Evolutionary conservation across 805 yeast genomes (phyloP).

Genomic region (Saccharomycopsis sp.): DNA sequence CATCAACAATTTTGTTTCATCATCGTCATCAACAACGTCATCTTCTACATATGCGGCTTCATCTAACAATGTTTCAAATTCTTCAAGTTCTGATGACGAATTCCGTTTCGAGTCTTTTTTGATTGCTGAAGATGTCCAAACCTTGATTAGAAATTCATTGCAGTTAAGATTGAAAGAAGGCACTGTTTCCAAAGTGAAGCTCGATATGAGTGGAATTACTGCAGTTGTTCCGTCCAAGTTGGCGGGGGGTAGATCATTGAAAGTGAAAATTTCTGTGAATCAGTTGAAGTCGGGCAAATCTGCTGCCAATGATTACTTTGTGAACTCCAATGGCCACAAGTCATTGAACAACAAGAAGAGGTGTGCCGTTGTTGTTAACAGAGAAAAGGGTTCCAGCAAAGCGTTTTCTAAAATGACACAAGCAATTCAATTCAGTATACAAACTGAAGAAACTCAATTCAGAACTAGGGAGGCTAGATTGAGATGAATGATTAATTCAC

Average conservation of each 20-base stretch:
- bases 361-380: conserved; percentile 34
- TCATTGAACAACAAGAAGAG: conserved; percentile 28
- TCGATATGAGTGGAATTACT: conserved; percentile 37
- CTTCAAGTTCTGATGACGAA: conserved; percentile 21
- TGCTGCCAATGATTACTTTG: conserved; percentile 2
- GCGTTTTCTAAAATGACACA: conserved; percentile 36
- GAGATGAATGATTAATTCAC: too few species aligned
- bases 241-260: conserved; percentile 38
- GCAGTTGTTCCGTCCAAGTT: conserved; percentile 41
- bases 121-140: conserved; percentile 21
- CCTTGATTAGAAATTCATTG: conserved; percentile 31
- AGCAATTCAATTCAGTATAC: conserved; percentile 37
- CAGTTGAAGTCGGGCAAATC: conserved; percentile 4
- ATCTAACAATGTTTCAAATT: too few species aligned
- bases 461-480: conserved; percentile 15
- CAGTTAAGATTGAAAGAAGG: conserved; percentile 43
- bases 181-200: conserved; percentile 33
- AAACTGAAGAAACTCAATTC: conserved; percentile 31
- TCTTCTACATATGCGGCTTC: conserved; percentile 4
- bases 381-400: conserved; percentile 38
- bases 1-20: conserved; percentile 25
- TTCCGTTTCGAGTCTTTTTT: conserved; percentile 20
- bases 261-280: conserved; percentile 36
- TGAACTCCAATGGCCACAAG: conserved; percentile 4
- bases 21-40: conserved; percentile 1